These are phyloP conservation scores for Penicillium turbatum DNA, from an alignment of 495 filamentous ascomycete genomes.

Conservation along the genomic window DNA sequence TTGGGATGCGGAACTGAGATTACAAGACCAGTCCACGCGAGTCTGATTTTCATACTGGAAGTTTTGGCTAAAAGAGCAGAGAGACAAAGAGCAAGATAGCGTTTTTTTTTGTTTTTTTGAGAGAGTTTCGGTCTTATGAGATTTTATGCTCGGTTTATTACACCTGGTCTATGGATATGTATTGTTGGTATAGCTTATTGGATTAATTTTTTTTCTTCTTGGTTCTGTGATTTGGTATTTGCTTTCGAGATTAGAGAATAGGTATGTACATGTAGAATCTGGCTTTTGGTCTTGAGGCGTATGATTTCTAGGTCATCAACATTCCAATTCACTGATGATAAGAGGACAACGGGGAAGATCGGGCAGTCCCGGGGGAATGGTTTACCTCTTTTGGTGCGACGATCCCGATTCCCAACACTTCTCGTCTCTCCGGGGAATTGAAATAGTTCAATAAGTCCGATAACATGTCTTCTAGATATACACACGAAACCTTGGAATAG, in stretches of 20 bases:
- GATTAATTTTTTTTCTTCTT: not conserved
- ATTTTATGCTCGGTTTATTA: not conserved
- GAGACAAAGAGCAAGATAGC: slow-evolving; percentile 8
- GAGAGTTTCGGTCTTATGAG: slow-evolving; percentile 2
- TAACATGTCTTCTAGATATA: too few relatives aligned
- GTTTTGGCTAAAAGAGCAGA: slow-evolving; percentile 6
- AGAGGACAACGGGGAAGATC: not conserved
- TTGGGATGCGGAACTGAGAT: not conserved
- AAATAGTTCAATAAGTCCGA: too few relatives aligned
- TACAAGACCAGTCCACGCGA: too few relatives aligned
- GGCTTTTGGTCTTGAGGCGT: too few relatives aligned
- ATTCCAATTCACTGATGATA: not conserved
- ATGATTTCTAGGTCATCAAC: too few relatives aligned
- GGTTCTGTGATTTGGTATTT: not conserved
- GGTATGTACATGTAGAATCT: too few relatives aligned
- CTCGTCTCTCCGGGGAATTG: not conserved
- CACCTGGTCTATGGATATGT: not conserved
- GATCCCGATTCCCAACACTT: not conserved
- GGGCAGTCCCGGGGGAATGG: slow-evolving; percentile 2
- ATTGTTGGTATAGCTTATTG: not conserved
- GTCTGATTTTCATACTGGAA: too few relatives aligned
- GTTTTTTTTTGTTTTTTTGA: not conserved
- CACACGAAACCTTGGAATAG: too few relatives aligned
- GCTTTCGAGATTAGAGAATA: not conserved
- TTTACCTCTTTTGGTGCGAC: slow-evolving; percentile 18